Evolutionary conservation across 805 yeast species (phyloP).

Genomic region (Tetrapisispora pingtungensis): DNA sequence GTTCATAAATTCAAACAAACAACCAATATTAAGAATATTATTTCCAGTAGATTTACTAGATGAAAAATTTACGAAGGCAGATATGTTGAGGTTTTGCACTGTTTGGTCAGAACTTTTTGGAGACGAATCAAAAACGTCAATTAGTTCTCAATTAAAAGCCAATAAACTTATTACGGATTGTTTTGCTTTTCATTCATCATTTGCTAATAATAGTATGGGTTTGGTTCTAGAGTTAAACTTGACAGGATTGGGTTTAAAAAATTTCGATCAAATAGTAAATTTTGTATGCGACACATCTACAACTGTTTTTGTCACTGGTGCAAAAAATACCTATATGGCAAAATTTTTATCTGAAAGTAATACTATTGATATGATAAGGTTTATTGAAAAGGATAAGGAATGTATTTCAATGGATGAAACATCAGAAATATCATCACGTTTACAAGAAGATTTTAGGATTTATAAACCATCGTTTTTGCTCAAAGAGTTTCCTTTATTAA

Average conservation of each 20-base stretch:
- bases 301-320: slow-evolving; percentile 9
- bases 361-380: slow-evolving; percentile 38
- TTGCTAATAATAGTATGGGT: slow-evolving; percentile 30
- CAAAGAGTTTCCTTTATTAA: slow-evolving; percentile 27
- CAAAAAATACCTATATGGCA: no score
- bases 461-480: slow-evolving; percentile 34
- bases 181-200: slow-evolving; percentile 34
- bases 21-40: slow-evolving; percentile 34
- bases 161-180: slow-evolving; percentile 32
- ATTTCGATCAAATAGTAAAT: slow-evolving; percentile 28
- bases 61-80: slow-evolving; percentile 12
- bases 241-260: slow-evolving; percentile 37
- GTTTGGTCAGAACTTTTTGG: slow-evolving; percentile 55
- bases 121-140: slow-evolving; percentile 46
- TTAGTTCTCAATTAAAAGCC: slow-evolving; percentile 33
- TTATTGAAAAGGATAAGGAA: slow-evolving; percentile 32
- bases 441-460: slow-evolving; percentile 31
- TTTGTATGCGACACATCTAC: slow-evolving; percentile 25
- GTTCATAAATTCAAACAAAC: slow-evolving; percentile 30
- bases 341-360: slow-evolving; percentile 38
- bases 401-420: slow-evolving; percentile 41
- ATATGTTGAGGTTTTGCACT: slow-evolving; percentile 26
- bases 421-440: slow-evolving; percentile 29
- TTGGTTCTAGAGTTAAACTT: slow-evolving; percentile 43
- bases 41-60: slow-evolving; percentile 32